These are phyloP conservation scores for Hirschfeldia incana DNA, from an alignment of 345 rosid species.

Conservation along the genomic window DNA sequence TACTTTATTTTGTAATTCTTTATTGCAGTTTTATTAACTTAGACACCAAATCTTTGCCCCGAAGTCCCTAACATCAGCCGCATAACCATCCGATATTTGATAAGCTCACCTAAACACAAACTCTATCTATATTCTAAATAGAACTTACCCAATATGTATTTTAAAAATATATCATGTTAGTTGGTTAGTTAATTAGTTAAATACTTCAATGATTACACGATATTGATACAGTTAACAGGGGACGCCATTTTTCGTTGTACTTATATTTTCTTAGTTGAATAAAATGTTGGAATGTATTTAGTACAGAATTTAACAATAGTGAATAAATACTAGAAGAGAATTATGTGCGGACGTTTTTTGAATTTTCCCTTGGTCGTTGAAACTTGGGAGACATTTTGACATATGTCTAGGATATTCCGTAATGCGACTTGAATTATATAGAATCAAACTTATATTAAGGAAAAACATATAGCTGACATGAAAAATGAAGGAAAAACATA, in stretches of 20 bases:
- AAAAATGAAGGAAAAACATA: not conserved
- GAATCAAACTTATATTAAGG: not conserved
- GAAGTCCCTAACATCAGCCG: slow-evolving; percentile 58
- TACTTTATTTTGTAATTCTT: slow-evolving; percentile 8
- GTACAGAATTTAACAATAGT: not conserved
- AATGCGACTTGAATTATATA: not conserved
- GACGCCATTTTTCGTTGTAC: not conserved
- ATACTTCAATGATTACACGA: slow-evolving; percentile 19
- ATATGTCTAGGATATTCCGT: not conserved
- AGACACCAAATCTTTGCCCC: slow-evolving; percentile 39
- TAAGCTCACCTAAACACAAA: slow-evolving; percentile 47
- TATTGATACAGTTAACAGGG: slow-evolving; percentile 12
- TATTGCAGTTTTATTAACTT: slow-evolving; percentile 15
- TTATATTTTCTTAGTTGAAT: not conserved
- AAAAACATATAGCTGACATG: not conserved
- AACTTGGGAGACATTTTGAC: not conserved
- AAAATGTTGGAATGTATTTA: not conserved
- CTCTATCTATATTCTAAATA: slow-evolving; percentile 21
- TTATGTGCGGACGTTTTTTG: not conserved
- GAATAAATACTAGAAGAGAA: not conserved
- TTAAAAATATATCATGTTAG: slow-evolving; percentile 35
- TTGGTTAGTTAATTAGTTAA: slow-evolving; percentile 40
- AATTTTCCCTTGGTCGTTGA: not conserved
- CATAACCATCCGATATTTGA: slow-evolving; percentile 46
- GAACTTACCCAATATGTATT: slow-evolving; percentile 37